phyloP scores from a whole-genome alignment of 352 stramenopile genomes.

The Globisporangium carolinianum region DNA sequence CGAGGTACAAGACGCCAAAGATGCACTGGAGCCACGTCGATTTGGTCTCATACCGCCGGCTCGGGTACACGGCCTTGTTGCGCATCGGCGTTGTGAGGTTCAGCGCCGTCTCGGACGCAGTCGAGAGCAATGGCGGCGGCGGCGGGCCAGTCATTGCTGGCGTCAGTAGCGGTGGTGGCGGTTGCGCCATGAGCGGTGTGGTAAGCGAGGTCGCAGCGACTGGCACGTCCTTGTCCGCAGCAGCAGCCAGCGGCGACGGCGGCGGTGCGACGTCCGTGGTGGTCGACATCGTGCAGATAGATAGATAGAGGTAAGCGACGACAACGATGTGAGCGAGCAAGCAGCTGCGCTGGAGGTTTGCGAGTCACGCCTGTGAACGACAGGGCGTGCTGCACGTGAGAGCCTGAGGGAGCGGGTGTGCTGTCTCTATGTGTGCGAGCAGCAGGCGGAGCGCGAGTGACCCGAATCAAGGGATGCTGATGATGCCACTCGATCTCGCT shows the following conservation, averaged over 20 bases:
- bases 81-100: conserved; percentile 14
- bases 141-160: background rate
- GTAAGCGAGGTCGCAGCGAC: background rate
- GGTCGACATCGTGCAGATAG: background rate
- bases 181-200: background rate
- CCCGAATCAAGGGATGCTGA: background rate
- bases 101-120: conserved; percentile 6
- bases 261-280: background rate
- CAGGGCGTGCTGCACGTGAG: background rate
- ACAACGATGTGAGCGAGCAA: too few relatives aligned
- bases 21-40: conserved; percentile 35
- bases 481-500: background rate
- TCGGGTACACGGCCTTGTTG: conserved; percentile 32
- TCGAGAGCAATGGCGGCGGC: conserved; percentile 4
- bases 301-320: background rate
- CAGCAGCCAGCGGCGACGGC: background rate
- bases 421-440: conserved; percentile 2
- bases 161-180: conserved; percentile 1
- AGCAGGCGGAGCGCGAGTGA: background rate
- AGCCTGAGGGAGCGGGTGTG: background rate
- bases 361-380: background rate
- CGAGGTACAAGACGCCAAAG: conserved; percentile 34
- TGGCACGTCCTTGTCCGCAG: too few relatives aligned
- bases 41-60: conserved; percentile 34
- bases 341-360: background rate